phyloP scores from a whole-genome alignment of 2,329 filamentous ascomycete species.

The Simplicillium aogashimaense region DNA sequence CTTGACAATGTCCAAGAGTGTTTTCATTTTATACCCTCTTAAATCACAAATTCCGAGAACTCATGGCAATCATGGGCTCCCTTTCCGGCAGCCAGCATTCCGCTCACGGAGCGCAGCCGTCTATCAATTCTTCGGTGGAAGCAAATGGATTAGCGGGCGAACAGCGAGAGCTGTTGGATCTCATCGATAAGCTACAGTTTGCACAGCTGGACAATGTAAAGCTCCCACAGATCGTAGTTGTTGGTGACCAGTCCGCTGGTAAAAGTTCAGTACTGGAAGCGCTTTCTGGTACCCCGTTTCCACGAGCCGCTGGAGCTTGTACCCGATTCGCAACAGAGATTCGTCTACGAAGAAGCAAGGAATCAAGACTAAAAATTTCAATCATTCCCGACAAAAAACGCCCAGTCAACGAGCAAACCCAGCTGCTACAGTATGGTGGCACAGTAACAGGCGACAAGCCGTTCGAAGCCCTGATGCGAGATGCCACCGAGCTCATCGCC shows the following conservation, averaged over 20 bases:
- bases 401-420: constrained; percentile 33
- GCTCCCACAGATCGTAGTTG: constrained; percentile 53
- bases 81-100: background rate
- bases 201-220: constrained; percentile 40
- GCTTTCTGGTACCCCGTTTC: constrained; percentile 53
- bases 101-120: constrained; percentile 21
- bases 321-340: constrained; percentile 54
- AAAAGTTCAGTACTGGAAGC: constrained; percentile 56
- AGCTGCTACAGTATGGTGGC: constrained; percentile 37
- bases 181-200: constrained; percentile 45
- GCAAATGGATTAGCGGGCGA: constrained; percentile 41
- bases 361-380: constrained; percentile 35
- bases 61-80: background rate
- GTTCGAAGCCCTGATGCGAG: constrained; percentile 40
- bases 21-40: too few relatives aligned
- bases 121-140: constrained; percentile 37
- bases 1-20: too few relatives aligned
- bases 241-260: constrained; percentile 54
- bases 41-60: too few relatives aligned
- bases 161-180: constrained; percentile 46
- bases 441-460: constrained; percentile 31
- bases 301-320: constrained; percentile 48
- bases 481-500: constrained; percentile 40
- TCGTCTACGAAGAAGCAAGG: constrained; percentile 36
- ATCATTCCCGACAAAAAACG: constrained; percentile 45